phyloP scores from a whole-genome alignment of 2,329 filamentous ascomycete species.

The Penicillium sp. region DNA sequence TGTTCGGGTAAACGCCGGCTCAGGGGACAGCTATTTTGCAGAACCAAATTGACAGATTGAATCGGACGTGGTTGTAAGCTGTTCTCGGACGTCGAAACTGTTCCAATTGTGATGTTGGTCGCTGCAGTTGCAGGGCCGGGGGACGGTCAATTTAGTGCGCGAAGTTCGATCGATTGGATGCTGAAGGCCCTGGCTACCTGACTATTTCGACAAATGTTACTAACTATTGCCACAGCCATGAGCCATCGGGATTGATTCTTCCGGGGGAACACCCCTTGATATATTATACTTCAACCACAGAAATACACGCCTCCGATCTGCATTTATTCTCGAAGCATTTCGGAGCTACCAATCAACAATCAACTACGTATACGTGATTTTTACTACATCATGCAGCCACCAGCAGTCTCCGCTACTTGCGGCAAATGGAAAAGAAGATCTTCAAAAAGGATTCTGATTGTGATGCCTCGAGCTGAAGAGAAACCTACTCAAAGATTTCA shows the following conservation, averaged over 20 bases:
- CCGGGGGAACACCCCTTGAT: neutral
- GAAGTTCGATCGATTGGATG: no score
- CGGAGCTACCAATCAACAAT: neutral
- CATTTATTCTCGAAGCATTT: neutral
- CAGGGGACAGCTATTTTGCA: neutral
- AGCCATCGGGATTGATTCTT: neutral
- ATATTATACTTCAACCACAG: neutral
- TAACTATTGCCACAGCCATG: neutral
- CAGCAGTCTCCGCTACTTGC: neutral
- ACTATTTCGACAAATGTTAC: neutral
- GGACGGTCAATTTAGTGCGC: neutral
- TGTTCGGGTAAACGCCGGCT: neutral
- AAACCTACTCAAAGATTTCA: slow-evolving; percentile 26
- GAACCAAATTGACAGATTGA: neutral
- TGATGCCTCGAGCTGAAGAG: slow-evolving; percentile 9
- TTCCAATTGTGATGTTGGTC: neutral
- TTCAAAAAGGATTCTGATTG: slow-evolving; percentile 17
- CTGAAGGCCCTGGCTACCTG: neutral
- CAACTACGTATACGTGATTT: neutral
- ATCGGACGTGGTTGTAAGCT: neutral
- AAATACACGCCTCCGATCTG: neutral
- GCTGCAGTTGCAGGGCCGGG: neutral
- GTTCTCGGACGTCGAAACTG: neutral
- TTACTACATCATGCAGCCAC: neutral
- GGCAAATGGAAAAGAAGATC: neutral